Base-by-base conservation (phyloP, 2,329 filamentous ascomycete species). In the Neurospora crassa region DNA sequence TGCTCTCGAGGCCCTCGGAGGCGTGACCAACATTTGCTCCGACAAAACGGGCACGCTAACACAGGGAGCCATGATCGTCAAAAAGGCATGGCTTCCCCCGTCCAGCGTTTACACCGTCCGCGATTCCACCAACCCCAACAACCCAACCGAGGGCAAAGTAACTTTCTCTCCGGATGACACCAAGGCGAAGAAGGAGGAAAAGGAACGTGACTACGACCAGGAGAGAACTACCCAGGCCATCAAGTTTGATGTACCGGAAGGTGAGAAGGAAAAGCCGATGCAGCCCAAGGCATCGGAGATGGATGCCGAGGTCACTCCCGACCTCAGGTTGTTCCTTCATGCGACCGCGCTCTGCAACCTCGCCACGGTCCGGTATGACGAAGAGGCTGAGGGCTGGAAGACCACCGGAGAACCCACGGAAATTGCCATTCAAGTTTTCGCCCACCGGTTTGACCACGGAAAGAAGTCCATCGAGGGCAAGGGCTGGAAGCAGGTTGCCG, bases 361-460 rank as follows among this genome's bases (percentile, higher is more conserved):
- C 41, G 84, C 87, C n/a, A 89, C 86, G 1, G 86, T 89, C 12
- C 83, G 86, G 63, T 84, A 83, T 70, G 86, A 87, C 67, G 82
- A 87, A 0, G 82, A 84, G n/a, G 83, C 86, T 40, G 81, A 82
- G 40, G 83, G 83, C 73, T 92, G 90, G 90, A 85, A 89, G 76
- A 89, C 89, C 1, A 88, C 88, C 14, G 91, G 90, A 14, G 90
- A 92, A 76, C 90, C 90, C 0, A 93, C 91, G 1, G 91, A 94
- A 77, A 90, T 93, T 75, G 91, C 92, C 1, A 86, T 94, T 6
- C 91, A 93, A 75, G 90, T 94, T 8, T 91, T 94, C 75, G 87
- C 91, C 2, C 87, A 89, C 75, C 89, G 91, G 47, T 92, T 93
- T 78, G 82, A 85, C 67, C 82, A 82, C 34, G 86, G 87, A 53